A percentile compares a stretch with the other conserved stretches of the same genome.
Conservation (phyloP, 176 grass and related monocot genomes). For the Pontederia crassipes region DNA sequence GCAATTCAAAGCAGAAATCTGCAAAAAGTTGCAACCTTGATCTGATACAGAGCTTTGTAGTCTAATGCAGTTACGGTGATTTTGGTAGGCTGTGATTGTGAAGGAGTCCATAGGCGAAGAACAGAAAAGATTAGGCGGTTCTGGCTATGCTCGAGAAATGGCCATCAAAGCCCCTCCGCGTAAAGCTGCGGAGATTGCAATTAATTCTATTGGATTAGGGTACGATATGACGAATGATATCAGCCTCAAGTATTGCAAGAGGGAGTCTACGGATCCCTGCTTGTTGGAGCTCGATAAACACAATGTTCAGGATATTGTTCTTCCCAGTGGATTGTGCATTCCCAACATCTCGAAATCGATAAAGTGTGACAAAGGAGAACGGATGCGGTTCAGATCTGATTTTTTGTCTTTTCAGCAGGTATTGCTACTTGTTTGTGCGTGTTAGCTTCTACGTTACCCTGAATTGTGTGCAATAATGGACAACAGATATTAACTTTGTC, state of each 20-base stretch:
- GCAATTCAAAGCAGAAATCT: too few species aligned
- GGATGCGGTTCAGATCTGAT: constrained; percentile 67
- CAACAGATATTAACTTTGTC: not conserved
- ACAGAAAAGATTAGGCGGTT: not conserved
- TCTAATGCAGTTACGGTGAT: too few species aligned
- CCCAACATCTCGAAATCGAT: constrained; percentile 47
- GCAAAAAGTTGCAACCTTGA: too few species aligned
- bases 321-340: constrained; percentile 54
- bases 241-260: constrained; percentile 81
- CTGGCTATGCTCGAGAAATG: constrained; percentile 34
- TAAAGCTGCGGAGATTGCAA: constrained; percentile 39
- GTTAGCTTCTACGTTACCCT: not conserved
- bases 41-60: too few species aligned
- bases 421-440: not conserved
- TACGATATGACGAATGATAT: constrained; percentile 68
- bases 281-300: constrained; percentile 62
- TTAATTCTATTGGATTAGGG: constrained; percentile 66
- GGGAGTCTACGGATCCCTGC: constrained; percentile 27
- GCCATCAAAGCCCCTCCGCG: constrained; percentile 34
- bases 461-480: not conserved
- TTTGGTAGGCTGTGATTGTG: too few species aligned
- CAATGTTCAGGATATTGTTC: constrained; percentile 45
- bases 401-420: constrained; percentile 94
- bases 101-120: too few species aligned
- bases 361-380: constrained; percentile 90